phyloP scores from a whole-genome alignment of 2,329 filamentous ascomycete genomes.

The Monilinia fructigena region DNA sequence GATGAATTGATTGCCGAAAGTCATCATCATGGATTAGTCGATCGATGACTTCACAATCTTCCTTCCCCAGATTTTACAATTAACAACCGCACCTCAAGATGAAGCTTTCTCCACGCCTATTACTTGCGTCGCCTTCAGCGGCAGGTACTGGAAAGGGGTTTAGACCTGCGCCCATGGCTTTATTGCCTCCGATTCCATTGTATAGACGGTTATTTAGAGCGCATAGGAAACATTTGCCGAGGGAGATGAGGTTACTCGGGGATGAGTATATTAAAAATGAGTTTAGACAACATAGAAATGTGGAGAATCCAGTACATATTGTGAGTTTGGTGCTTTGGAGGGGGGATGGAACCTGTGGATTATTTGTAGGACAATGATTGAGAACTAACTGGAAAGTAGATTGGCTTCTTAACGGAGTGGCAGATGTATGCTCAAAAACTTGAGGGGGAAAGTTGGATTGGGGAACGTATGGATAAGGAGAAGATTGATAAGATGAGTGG shows the following conservation, averaged over 20 bases:
- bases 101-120: constrained; percentile 31
- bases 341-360: not conserved
- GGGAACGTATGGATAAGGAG: constrained; percentile 74
- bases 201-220: constrained; percentile 85
- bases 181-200: constrained; percentile 61
- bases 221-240: constrained; percentile 74
- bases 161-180: constrained; percentile 35
- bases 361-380: not conserved
- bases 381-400: constrained; percentile 49
- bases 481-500: constrained; percentile 95
- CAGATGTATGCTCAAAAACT: constrained; percentile 91
- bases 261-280: constrained; percentile 93
- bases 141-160: constrained; percentile 31
- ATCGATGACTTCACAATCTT: constrained; percentile 19
- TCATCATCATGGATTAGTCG: constrained; percentile 2
- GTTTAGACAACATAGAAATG: constrained; percentile 76
- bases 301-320: constrained; percentile 90
- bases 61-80: constrained; percentile 12
- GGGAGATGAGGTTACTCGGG: constrained; percentile 76
- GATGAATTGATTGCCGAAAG: constrained; percentile 3
- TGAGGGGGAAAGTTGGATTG: constrained; percentile 82
- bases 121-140: constrained; percentile 34
- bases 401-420: constrained; percentile 96
- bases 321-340: constrained; percentile 51
- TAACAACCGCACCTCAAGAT: constrained; percentile 26